Percentiles rank a stretch among this genome's conserved stretches.
Conservation (phyloP, 768 basidiomycete genomes). For the Suillus occidentalis region DNA sequence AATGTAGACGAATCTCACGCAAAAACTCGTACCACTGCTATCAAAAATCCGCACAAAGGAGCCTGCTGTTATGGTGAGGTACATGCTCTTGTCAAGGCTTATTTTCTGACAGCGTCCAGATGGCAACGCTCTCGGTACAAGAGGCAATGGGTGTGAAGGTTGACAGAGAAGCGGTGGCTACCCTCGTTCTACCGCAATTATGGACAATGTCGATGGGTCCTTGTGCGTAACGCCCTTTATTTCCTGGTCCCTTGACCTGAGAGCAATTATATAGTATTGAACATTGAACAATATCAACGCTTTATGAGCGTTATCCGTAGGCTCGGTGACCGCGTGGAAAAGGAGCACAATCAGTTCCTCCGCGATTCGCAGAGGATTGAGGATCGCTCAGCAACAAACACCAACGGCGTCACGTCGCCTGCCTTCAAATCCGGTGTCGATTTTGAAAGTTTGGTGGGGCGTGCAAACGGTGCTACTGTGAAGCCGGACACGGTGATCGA, state of each 20-base stretch:
- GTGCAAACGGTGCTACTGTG: slow-evolving; percentile 43
- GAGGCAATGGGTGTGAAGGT: slow-evolving; percentile 96
- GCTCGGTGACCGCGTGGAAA: slow-evolving; percentile 83
- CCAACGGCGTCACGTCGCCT: slow-evolving; percentile 39
- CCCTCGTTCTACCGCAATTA: slow-evolving; percentile 83
- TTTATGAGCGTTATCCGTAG: slow-evolving; percentile 87
- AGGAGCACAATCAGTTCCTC: slow-evolving; percentile 89
- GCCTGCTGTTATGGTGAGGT: slow-evolving; percentile 83
- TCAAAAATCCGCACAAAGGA: slow-evolving; percentile 96
- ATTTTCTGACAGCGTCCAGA: slow-evolving; percentile 41
- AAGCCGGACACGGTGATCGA: slow-evolving; percentile 46
- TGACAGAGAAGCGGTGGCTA: slow-evolving; percentile 89
- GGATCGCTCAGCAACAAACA: slow-evolving; percentile 59
- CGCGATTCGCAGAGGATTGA: slow-evolving; percentile 91
- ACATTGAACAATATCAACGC: slow-evolving; percentile 82
- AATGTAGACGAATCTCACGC: slow-evolving; percentile 78
- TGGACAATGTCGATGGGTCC: slow-evolving; percentile 99
- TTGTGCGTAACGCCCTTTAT: slow-evolving; percentile 44
- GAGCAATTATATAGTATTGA: slow-evolving; percentile 53
- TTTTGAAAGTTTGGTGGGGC: slow-evolving; percentile 85
- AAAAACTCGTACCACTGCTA: slow-evolving; percentile 91
- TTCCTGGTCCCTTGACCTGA: slow-evolving; percentile 9
- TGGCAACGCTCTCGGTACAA: slow-evolving; percentile 87
- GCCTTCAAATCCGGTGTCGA: slow-evolving; percentile 58
- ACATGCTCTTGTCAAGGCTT: neutral